These are phyloP conservation scores for Trichaptum fuscoviolaceum DNA, from an alignment of 768 basidiomycete genomes.

Conservation along the genomic window DNA sequence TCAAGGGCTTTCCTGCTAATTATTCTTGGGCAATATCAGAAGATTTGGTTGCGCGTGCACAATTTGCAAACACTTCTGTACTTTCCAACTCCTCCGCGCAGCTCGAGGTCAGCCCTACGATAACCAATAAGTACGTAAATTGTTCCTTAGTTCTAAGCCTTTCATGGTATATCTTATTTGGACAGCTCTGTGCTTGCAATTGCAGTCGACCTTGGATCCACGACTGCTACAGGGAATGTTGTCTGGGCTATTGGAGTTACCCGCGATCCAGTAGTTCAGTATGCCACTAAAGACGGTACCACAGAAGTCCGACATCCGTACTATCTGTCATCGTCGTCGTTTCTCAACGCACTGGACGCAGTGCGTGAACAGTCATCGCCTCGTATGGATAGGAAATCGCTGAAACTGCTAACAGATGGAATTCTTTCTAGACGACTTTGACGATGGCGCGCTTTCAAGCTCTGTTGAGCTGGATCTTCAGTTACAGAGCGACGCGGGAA, in stretches of 20 bases:
- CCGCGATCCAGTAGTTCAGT: conserved; percentile 12
- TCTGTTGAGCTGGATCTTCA: conserved; percentile 11
- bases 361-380: not conserved
- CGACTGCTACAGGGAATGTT: conserved; percentile 8
- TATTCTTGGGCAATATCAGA: conserved; percentile 11
- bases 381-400: not conserved
- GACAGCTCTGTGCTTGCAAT: conserved; percentile 13
- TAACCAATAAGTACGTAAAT: too few species aligned
- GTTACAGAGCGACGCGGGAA: conserved; percentile 12
- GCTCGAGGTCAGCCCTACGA: too few species aligned
- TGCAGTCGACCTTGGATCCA: conserved; percentile 11
- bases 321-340: conserved; percentile 13
- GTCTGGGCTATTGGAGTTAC: conserved; percentile 16
- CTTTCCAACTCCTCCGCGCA: conserved; percentile 5
- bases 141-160: too few species aligned
- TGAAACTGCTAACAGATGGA: not conserved
- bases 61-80: not conserved
- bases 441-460: conserved; percentile 10
- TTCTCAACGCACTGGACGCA: not conserved
- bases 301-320: conserved; percentile 12
- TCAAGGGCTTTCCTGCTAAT: not conserved
- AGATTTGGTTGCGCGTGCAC: conserved; percentile 3
- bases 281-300: conserved; percentile 3
- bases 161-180: too few species aligned
- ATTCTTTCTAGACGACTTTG: conserved; percentile 8